Base-by-base conservation (phyloP, 2,329 filamentous ascomycete species). In the Eurotiales sp. region DNA sequence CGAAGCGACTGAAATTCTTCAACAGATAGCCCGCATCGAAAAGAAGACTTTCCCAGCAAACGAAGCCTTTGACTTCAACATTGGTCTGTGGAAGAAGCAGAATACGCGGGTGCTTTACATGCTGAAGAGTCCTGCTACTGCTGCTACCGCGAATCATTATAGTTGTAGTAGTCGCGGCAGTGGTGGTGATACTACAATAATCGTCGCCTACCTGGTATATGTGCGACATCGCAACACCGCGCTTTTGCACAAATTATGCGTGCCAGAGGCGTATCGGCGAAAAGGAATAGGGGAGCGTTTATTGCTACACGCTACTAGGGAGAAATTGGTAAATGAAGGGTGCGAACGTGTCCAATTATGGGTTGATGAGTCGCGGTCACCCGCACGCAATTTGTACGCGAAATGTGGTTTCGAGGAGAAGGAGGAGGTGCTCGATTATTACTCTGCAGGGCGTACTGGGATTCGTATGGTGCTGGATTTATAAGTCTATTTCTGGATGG, bases 191-290 rank as follows among this genome's bases (percentile, higher is more conserved):
- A 30, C 17, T 15, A 14, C 41, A 8, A 11, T 22, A 14, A 51
- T 77, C 23, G 63, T 72, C 48, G 77, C 72, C 34, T 81, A 80
- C 60, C 65, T 72, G 17, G 70, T 78, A 48, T 75, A 71, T 55
- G 68, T 75, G 39, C 69, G 72, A 43, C 70, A 71, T 52, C 73
- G 73, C 56, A 68, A 70, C 43, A 56, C 69, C 22, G 72, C 73
- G 15, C 69, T 77, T 49, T 66, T 80, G 39, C 77, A 80, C 59
- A 81, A 80, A 57, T 66, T 80, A 32, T 79, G 77, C 55, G 74
- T 79, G 12, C 62, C 72, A 23, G 71, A 74, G 59, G 56, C 64
- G 37, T 68, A 74, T 61, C 73, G 77, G 57, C 65, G 69, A 23
- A 69, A 69, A 59, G 76, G 77, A n/a, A 59, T 79, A 19, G 77